Evolutionary conservation across 1,139 yeast species (phyloP), one percentile per base, ranked within the genome.

Genomic region (Trichomonascaceae sp.): DNA sequence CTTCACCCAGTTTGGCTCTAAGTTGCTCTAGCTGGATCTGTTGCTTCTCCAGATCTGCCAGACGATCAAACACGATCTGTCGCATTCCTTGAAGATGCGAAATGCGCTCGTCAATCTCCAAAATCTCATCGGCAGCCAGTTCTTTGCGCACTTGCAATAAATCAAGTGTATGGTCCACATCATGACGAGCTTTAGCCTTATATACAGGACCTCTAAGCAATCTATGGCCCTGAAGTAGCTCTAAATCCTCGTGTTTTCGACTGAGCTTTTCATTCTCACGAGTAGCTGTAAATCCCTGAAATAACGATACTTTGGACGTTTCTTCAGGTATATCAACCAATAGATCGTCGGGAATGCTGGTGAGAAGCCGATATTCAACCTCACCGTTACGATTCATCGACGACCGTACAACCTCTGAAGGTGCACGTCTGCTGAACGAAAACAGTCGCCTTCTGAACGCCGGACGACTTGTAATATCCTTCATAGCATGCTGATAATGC

Each of bases 231-330:
- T 61, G 54, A 19, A 47, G 27, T 9, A 27, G 43, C 30, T 22
- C 39, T 18, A 48, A 36, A 7, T 46, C 47, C 6, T 48, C 32
- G 41, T 36, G 41, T 13, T 36, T 36, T 13, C 41, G 17, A 9
- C 17, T n/a, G 17, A 36, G 41, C 15, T 20, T 30, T 9, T 22
- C 39, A 19, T 50, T 53, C 22, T 58, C 61, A 46, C 79, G 62
- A 0, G 80, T 74, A 0, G 87, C 88, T 59, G 74, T 77, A 63
- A 84, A 85, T 0, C 89, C 90, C 65, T 85, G 88, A 61, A 79
- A 83, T 18, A 85, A 68, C 1, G 87, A 80, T 63, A 75, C 81
- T 46, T 61, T 55, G 41, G 65, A 60, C 30, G 63, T 63, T 20
- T 64, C 60, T 45, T 59, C 62, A 19, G 49, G 51, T 30, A 49